A percentile compares a stretch with the other conserved stretches of the same genome.
These are phyloP conservation scores for Globisporangium emineosum DNA, from an alignment of 352 stramenopile species.

Conservation along the genomic window DNA sequence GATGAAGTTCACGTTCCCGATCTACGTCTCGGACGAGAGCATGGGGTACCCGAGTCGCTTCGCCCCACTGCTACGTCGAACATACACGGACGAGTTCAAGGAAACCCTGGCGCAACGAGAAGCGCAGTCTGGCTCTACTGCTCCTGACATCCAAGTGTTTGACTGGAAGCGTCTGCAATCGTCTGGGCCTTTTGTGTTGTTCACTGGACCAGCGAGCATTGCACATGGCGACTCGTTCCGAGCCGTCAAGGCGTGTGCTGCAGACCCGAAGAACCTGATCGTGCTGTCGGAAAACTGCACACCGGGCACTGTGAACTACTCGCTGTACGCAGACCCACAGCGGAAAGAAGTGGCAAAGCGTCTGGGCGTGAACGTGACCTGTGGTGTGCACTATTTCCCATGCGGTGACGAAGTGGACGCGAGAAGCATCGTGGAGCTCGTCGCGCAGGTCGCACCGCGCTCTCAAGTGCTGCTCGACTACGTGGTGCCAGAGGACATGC, in stretches of 20 bases:
- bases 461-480: slow-evolving; percentile 78
- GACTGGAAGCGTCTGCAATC: slow-evolving; percentile 72
- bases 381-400: slow-evolving; percentile 83
- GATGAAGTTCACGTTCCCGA: slow-evolving; percentile 49
- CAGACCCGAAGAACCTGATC: slow-evolving; percentile 78
- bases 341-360: slow-evolving; percentile 69
- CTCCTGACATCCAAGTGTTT: slow-evolving; percentile 37
- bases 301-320: slow-evolving; percentile 78
- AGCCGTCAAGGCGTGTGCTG: slow-evolving; percentile 58
- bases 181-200: slow-evolving; percentile 69
- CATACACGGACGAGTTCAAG: slow-evolving; percentile 49
- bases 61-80: slow-evolving; percentile 54
- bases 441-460: slow-evolving; percentile 44
- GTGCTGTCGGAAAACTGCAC: slow-evolving; percentile 84
- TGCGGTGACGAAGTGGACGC: slow-evolving; percentile 82
- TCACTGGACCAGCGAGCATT: slow-evolving; percentile 76
- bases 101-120: slow-evolving; percentile 29
- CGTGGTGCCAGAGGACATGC: slow-evolving; percentile 46
- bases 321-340: slow-evolving; percentile 73
- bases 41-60: slow-evolving; percentile 63
- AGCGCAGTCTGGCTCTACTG: slow-evolving; percentile 2
- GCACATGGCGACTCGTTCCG: slow-evolving; percentile 64
- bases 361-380: slow-evolving; percentile 62
- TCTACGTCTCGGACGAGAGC: slow-evolving; percentile 60
- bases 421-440: slow-evolving; percentile 81